Evolutionary conservation across 345 rosid genomes (phyloP).

Genomic region (Eutrema heterophyllum): DNA sequence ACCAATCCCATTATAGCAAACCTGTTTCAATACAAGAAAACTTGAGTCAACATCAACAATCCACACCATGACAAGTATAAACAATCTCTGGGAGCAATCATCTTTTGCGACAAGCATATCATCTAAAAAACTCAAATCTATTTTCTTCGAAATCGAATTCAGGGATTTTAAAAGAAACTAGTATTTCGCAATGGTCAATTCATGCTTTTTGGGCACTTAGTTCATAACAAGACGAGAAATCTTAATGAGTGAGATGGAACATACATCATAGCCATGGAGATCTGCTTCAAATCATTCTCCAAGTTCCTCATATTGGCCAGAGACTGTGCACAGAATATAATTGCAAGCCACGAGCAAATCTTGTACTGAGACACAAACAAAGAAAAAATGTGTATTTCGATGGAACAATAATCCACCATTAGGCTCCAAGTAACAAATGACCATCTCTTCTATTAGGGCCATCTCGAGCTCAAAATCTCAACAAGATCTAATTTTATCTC

Average conservation of each 20-base stretch:
- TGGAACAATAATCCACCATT: neutral
- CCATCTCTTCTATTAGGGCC: neutral
- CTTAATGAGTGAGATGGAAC: constrained; percentile 6
- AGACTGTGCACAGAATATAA: constrained; percentile 92
- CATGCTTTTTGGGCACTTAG: neutral
- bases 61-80: neutral
- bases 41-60: constrained; percentile 7
- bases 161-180: neutral
- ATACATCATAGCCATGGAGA: constrained; percentile 98
- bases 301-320: constrained; percentile 80
- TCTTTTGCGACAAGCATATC: neutral
- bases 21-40: constrained; percentile 42
- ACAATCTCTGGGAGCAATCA: neutral
- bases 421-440: neutral
- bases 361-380: constrained; percentile 57
- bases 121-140: neutral
- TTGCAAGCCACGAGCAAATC: constrained; percentile 94
- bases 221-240: neutral
- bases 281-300: constrained; percentile 91
- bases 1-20: constrained; percentile 97
- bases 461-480: neutral
- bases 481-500: neutral
- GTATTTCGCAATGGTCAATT: neutral
- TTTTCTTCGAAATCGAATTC: neutral
- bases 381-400: neutral